Evolutionary conservation across 768 basidiomycete genomes (phyloP), one percentile per base, ranked within the genome.

Genomic region (Auriculariales sp.): DNA sequence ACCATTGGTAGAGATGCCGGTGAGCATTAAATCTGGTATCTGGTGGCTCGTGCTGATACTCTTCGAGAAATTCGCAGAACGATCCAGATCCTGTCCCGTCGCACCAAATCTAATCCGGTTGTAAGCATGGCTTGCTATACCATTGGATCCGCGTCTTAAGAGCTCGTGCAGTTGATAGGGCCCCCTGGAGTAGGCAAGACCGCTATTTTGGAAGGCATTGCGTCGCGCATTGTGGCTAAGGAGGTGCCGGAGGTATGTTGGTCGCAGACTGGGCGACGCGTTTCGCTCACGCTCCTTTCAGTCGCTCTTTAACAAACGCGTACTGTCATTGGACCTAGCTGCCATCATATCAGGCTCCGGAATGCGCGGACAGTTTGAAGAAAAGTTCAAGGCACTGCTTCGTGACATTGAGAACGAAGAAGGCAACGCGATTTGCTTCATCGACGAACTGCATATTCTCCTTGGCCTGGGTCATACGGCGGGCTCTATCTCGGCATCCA

Each of bases 111-210:
- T 6, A 93, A 94, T 57, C 91, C 90, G 3, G 88, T 93, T 55
- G 85, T 80, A 63, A n/a, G 48, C 5, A 12, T 17, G 11, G 15
- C 27, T 11, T 50, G 27, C n/a, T 9, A 29, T 11, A 5, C 4
- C 4, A 2, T 28, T 11, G 3, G 15, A 39, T 49, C 5, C 3
- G 24, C 15, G 50, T 30, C 19, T 22, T 32, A n/a, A 46, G 19
- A 42, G 10, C 25, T 39, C 47, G 19, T 34, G 7, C 52, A 84
- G 82, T 72, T 87, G 42, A 84, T 88, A 49, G 84, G 87, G 4
- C 81, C 86, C 24, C 87, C 90, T 2, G 91, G 91, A 51, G 88
- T 92, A 11, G 91, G 91, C 0, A 95, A 95, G 66, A 94, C 91
- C 0, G 89, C 91, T 0, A 91, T 94, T 47, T 62, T 93, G 11